Conservation (phyloP, 2,329 filamentous ascomycete species). For the Colletotrichum shisoi region DNA sequence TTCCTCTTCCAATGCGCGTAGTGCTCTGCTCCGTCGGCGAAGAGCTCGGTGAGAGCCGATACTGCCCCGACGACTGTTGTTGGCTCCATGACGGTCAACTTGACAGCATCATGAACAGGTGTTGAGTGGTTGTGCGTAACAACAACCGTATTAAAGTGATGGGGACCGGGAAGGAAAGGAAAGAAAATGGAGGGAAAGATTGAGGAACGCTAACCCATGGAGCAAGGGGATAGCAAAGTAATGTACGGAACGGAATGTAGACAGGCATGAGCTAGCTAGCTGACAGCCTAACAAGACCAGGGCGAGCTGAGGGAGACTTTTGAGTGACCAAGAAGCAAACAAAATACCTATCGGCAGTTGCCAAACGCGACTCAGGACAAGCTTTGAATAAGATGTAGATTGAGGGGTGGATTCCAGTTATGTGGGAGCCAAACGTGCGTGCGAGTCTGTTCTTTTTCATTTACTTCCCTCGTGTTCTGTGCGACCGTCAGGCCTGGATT, state of each 20-base stretch:
- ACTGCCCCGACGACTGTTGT: conserved; percentile 41
- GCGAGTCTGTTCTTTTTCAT: neutral
- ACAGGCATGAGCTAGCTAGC: conserved; percentile 1
- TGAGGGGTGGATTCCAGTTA: neutral
- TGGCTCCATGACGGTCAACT: conserved; percentile 40
- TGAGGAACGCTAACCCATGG: neutral
- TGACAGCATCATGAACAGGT: conserved; percentile 25
- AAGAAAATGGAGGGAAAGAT: neutral
- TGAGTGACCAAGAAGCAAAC: conserved; percentile 18
- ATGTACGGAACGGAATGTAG: conserved; percentile 1
- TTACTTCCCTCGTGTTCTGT: neutral
- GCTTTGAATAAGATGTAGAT: conserved; percentile 7
- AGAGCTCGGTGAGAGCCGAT: conserved; percentile 38
- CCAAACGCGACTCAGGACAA: conserved; percentile 9
- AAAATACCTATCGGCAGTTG: conserved; percentile 3
- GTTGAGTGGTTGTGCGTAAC: neutral
- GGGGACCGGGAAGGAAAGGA: neutral
- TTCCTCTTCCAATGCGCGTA: conserved; percentile 50
- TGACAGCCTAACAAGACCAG: neutral
- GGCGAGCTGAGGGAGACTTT: conserved; percentile 27
- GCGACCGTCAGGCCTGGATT: conserved; percentile 1
- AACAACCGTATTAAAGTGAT: neutral
- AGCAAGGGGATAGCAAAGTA: conserved; percentile 6
- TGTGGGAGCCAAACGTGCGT: neutral
- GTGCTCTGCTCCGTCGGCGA: conserved; percentile 38